These are phyloP conservation scores for Phytophthora idaei DNA, from an alignment of 352 stramenopile species.

Conservation along the genomic window DNA sequence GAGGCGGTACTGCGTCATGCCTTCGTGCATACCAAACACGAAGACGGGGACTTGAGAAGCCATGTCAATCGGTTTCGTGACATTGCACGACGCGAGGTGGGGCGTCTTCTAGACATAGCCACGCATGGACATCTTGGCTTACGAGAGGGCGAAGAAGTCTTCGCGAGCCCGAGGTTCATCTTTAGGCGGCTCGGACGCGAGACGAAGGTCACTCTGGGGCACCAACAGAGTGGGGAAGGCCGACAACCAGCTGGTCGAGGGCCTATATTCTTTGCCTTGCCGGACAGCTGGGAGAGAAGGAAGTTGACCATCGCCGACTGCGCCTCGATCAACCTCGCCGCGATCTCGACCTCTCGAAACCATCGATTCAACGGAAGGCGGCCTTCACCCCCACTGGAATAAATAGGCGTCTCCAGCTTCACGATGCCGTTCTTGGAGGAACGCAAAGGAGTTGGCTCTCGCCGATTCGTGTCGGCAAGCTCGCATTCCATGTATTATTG, in stretches of 20 bases:
- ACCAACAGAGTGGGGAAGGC: background rate
- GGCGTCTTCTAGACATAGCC: background rate
- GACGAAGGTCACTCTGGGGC: background rate
- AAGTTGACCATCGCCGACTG: background rate
- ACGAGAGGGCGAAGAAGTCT: background rate
- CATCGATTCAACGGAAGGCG: background rate
- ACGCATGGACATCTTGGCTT: background rate
- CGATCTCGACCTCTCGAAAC: background rate
- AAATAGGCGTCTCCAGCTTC: background rate
- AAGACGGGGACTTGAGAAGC: background rate
- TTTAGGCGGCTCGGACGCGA: background rate
- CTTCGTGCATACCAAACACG: no score
- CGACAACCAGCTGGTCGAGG: no score
- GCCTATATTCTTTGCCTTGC: background rate
- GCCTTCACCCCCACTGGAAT: background rate
- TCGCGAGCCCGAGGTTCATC: background rate
- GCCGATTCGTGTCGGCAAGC: background rate
- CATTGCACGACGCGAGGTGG: background rate
- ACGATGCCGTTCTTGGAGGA: background rate
- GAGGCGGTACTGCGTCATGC: no score
- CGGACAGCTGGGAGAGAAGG: background rate
- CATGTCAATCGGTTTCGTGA: background rate
- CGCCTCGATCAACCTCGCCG: background rate
- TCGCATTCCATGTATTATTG: background rate
- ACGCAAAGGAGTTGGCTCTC: background rate